Evolutionary conservation across 2,329 filamentous ascomycete genomes (phyloP), one percentile per base, ranked within the genome.

Genomic region (Xenoacremonium recifei): DNA sequence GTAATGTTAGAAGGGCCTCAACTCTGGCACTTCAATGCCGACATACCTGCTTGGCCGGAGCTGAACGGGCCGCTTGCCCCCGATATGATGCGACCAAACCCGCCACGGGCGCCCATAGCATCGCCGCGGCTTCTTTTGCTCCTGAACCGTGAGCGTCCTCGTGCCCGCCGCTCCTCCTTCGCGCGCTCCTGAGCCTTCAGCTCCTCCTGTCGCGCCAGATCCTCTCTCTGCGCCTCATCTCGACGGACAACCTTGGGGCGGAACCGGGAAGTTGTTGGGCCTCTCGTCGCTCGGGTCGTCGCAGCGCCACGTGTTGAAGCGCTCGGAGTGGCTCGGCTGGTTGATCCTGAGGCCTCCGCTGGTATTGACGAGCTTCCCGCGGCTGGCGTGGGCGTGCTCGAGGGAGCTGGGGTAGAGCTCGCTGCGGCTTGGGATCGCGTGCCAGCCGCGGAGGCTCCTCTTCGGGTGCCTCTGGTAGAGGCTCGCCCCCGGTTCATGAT

Each of bases 171-270:
- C 56, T 70, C 68, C 18, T 68, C 67, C 4, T 67, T 67, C 4
- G 63, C 66, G 35, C 66, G 62, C 36, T 69, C 66, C 23, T 49
- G 64, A 3, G 68, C 66, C 47, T 72, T 72, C 43, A 69, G 62
- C 40, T 68, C 63, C 45, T 72, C 69, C 40, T 69, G 63, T 11
- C 68, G 62, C 34, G 73, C 73, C 9, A 77, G 58, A 37, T 52
- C 67, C 39, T 74, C 71, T 54, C 74, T 63, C 38, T 76, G 72
- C 6, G 69, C 67, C 41, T 75, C 73, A 59, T 76, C 72, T 67
- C 74, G 63, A 39, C 74, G 67, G 35, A 75, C 55, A 44, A 70
- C 72, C 49, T 69, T 75, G 21, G 74, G 74, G 38, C 67, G 68
- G 39, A 76, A 75, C 27, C 73, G 66, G 29, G 63, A 65, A 9